These are phyloP conservation scores for Taphrina wiesneri DNA, from an alignment of 1,139 yeast genomes.

Conservation along the genomic window DNA sequence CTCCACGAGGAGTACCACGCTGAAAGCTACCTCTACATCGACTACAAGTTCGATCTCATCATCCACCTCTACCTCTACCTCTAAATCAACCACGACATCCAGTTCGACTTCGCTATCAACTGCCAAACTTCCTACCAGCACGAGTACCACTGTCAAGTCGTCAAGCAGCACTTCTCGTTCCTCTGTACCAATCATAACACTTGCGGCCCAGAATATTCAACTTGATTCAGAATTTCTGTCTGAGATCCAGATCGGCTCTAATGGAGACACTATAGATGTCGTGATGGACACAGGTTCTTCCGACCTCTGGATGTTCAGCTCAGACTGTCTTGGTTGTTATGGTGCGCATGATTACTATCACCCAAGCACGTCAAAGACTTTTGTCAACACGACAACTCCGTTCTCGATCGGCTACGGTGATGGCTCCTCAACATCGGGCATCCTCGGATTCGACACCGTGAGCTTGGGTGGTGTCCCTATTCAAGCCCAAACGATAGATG, in stretches of 20 bases:
- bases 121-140: neutral
- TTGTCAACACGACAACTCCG: constrained; percentile 43
- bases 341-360: constrained; percentile 46
- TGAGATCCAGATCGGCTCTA: constrained; percentile 47
- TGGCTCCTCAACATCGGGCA: constrained; percentile 43
- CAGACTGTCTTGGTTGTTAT: constrained; percentile 41
- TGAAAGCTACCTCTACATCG: constrained; percentile 5
- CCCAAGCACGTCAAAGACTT: constrained; percentile 43
- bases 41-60: neutral
- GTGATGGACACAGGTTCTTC: constrained; percentile 52
- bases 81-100: neutral
- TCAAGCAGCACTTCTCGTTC: neutral
- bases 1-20: neutral
- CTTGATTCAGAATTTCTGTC: constrained; percentile 31
- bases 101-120: neutral
- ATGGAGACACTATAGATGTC: constrained; percentile 46
- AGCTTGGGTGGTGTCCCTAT: constrained; percentile 38
- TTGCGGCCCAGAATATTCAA: constrained; percentile 17
- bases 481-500: constrained; percentile 23
- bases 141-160: neutral
- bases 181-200: neutral
- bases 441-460: constrained; percentile 42
- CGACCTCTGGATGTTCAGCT: constrained; percentile 51
- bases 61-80: neutral
- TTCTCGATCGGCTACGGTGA: constrained; percentile 45